These are phyloP conservation scores for Lactifluus volemus DNA, from an alignment of 768 basidiomycete genomes.

Conservation along the genomic window DNA sequence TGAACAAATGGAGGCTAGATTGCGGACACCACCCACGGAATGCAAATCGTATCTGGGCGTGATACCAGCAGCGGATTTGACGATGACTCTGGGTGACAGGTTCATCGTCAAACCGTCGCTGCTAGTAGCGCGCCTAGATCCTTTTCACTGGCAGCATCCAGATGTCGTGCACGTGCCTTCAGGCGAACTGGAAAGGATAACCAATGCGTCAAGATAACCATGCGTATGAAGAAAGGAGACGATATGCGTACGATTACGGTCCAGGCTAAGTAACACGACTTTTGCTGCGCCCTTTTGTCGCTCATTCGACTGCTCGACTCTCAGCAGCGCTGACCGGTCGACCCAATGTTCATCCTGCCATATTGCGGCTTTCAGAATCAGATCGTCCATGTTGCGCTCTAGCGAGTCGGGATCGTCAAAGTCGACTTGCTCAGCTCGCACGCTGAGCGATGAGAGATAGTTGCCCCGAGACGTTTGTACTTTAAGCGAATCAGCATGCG, in stretches of 20 bases:
- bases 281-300: constrained; percentile 50
- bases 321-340: constrained; percentile 71
- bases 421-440: constrained; percentile 80
- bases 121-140: constrained; percentile 69
- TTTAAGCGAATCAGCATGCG: constrained; percentile 73
- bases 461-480: constrained; percentile 94
- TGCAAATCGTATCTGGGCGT: background rate
- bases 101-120: constrained; percentile 23
- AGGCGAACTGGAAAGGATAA: constrained; percentile 56
- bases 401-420: constrained; percentile 39
- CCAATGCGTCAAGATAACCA: background rate
- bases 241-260: constrained; percentile 71
- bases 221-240: background rate
- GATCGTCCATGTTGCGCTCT: constrained; percentile 87
- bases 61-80: background rate
- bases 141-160: constrained; percentile 79
- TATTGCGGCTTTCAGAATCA: constrained; percentile 84
- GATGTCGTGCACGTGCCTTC: constrained; percentile 79
- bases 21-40: background rate
- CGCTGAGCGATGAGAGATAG: constrained; percentile 72
- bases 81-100: background rate
- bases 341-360: constrained; percentile 94
- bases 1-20: background rate
- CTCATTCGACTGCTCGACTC: constrained; percentile 20
- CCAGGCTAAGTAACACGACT: constrained; percentile 83